Evolutionary conservation across 2,329 filamentous ascomycete species (phyloP).

Genomic region (Diaporthe destruens): DNA sequence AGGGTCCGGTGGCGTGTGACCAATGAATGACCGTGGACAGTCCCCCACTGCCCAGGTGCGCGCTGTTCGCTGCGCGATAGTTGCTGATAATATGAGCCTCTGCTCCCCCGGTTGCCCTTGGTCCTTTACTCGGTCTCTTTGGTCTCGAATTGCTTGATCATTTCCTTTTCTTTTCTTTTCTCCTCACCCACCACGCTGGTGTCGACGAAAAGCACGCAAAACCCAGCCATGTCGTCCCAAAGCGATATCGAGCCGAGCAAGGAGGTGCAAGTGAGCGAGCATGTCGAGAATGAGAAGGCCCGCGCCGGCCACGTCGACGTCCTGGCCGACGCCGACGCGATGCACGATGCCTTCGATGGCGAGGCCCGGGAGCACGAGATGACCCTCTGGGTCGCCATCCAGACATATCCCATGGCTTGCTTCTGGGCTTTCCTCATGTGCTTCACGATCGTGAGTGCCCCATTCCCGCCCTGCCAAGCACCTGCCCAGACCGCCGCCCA

Average conservation of each 20-base stretch:
- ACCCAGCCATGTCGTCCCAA: background rate
- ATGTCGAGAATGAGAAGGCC: conserved; percentile 36
- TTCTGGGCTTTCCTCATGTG: conserved; percentile 64
- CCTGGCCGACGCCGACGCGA: conserved; percentile 52
- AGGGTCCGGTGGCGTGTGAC: background rate
- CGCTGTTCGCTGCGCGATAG: background rate
- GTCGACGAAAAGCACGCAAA: background rate
- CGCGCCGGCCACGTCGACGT: conserved; percentile 52
- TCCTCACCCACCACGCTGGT: background rate
- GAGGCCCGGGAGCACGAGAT: conserved; percentile 59
- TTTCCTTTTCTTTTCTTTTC: background rate
- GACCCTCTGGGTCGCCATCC: conserved; percentile 54
- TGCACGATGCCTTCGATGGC: conserved; percentile 56
- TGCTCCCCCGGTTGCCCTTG: background rate
- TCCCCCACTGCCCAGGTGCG: background rate
- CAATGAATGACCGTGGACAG: background rate
- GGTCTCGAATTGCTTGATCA: background rate
- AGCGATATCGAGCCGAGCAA: conserved; percentile 16
- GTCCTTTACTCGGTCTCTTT: background rate
- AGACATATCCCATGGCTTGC: conserved; percentile 58
- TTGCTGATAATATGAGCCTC: background rate
- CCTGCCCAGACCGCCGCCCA: background rate
- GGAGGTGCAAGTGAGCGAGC: background rate
- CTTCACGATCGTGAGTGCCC: conserved; percentile 60
- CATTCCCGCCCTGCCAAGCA: background rate